Conservation (phyloP, 2,329 filamentous ascomycete genomes). For the Coniochaeta prunicola region DNA sequence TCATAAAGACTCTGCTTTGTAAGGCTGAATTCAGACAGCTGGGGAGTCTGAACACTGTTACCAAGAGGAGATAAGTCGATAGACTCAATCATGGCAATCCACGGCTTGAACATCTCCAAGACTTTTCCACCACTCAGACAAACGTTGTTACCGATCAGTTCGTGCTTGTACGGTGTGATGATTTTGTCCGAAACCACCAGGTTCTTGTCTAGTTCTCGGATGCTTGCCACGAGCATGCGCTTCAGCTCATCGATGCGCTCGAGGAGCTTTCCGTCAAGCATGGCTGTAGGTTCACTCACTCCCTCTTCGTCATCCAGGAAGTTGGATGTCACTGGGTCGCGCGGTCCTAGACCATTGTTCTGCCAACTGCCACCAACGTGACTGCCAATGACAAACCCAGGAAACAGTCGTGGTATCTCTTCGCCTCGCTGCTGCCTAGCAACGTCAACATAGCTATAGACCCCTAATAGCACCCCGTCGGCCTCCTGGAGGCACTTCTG, state of each 20-base stretch:
- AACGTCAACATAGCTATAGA: constrained; percentile 94
- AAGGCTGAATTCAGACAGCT: constrained; percentile 76
- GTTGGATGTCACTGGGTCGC: constrained; percentile 70
- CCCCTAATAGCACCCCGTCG: constrained; percentile 89
- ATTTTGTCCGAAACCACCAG: constrained; percentile 73
- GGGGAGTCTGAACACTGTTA: constrained; percentile 73
- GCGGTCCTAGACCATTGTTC: constrained; percentile 57
- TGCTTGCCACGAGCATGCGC: constrained; percentile 74
- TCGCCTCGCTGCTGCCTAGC: constrained; percentile 89
- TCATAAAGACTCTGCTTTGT: constrained; percentile 95
- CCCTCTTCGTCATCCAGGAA: constrained; percentile 80
- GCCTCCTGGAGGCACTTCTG: constrained; percentile 95
- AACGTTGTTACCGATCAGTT: constrained; percentile 72
- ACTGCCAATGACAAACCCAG: constrained; percentile 87
- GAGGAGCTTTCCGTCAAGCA: constrained; percentile 69
- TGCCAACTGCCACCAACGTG: constrained; percentile 83
- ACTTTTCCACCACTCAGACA: constrained; percentile 73
- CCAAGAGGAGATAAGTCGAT: constrained; percentile 78
- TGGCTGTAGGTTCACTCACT: constrained; percentile 60
- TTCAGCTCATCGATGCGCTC: constrained; percentile 82
- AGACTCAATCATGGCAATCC: constrained; percentile 84
- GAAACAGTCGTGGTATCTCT: constrained; percentile 84
- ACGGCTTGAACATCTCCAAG: constrained; percentile 82
- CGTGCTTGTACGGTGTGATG: constrained; percentile 70
- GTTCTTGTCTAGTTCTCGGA: constrained; percentile 81